Conservation (phyloP, 306 rosid genomes). For the Cicer bijugum region DNA sequence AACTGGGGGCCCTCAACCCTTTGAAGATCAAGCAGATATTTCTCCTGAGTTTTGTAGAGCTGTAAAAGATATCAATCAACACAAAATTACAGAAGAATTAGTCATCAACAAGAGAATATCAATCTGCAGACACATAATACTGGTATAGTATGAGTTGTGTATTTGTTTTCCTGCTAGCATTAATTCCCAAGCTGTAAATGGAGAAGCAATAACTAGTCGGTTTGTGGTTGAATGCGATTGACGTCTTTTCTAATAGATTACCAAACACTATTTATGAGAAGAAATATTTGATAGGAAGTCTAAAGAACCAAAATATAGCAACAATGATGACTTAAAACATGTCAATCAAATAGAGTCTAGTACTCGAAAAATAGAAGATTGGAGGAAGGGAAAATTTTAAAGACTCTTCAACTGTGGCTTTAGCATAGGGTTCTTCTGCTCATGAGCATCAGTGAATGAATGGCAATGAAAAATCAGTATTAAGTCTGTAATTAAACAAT, state of each 20-base stretch:
- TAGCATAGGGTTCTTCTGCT: constrained; percentile 22
- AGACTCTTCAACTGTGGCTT: constrained; percentile 21
- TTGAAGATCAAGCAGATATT: constrained; percentile 92
- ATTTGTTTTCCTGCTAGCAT: neutral
- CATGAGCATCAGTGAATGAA: constrained; percentile 15
- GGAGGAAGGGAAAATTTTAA: neutral
- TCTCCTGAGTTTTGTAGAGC: constrained; percentile 88
- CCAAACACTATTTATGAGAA: constrained; percentile 1
- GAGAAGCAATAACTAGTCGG: neutral
- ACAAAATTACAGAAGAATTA: neutral
- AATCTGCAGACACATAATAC: neutral
- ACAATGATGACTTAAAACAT: neutral
- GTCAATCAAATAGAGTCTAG: constrained; percentile 16
- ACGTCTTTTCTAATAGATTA: neutral
- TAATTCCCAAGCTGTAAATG: neutral
- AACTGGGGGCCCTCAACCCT: constrained; percentile 92
- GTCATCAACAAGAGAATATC: constrained; percentile 11
- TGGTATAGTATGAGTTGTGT: neutral
- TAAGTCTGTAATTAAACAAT: neutral
- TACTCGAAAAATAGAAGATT: neutral
- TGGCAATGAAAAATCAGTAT: constrained; percentile 19
- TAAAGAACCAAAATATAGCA: constrained; percentile 17
- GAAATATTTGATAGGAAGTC: constrained; percentile 1
- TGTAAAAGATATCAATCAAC: constrained; percentile 52
- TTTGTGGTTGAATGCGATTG: neutral